Conservation (phyloP, 345 rosid species). For the Euphorbia lathyris region DNA sequence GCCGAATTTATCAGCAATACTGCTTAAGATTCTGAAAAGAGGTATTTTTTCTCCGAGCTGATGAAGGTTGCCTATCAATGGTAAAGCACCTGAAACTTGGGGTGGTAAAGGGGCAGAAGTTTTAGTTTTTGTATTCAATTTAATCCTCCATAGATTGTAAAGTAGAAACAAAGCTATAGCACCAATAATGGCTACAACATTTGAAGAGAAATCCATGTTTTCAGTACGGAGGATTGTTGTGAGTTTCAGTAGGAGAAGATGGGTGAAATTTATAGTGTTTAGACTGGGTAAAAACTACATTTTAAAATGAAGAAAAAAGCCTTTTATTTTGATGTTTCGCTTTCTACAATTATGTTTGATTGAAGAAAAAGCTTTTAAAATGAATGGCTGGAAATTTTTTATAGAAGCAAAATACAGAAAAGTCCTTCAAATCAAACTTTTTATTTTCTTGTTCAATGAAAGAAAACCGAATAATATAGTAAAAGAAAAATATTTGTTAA, state of each 20-base stretch:
- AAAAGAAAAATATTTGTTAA: too few species aligned
- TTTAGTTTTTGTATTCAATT: background rate
- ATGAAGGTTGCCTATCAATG: conserved; percentile 1
- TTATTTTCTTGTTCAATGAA: too few species aligned
- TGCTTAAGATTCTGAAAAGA: background rate
- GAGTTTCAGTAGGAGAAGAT: background rate
- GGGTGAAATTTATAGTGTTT: background rate
- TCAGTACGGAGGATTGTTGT: too few species aligned
- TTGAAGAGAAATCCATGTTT: background rate
- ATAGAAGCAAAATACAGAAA: too few species aligned
- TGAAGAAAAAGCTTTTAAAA: too few species aligned
- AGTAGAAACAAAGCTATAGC: background rate
- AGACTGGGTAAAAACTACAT: too few species aligned
- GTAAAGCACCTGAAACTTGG: background rate
- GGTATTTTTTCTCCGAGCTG: background rate
- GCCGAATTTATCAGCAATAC: background rate
- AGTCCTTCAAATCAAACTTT: too few species aligned
- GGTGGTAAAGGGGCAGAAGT: background rate
- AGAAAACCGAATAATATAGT: too few species aligned
- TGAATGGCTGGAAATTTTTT: too few species aligned
- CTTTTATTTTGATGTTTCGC: too few species aligned
- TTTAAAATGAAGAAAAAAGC: too few species aligned
- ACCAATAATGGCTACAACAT: background rate
- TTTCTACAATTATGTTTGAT: too few species aligned
- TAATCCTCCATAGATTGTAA: background rate